Evolutionary conservation across 192 early-diverging fungal genomes (phyloP).

Genomic region (Podila epicladia): DNA sequence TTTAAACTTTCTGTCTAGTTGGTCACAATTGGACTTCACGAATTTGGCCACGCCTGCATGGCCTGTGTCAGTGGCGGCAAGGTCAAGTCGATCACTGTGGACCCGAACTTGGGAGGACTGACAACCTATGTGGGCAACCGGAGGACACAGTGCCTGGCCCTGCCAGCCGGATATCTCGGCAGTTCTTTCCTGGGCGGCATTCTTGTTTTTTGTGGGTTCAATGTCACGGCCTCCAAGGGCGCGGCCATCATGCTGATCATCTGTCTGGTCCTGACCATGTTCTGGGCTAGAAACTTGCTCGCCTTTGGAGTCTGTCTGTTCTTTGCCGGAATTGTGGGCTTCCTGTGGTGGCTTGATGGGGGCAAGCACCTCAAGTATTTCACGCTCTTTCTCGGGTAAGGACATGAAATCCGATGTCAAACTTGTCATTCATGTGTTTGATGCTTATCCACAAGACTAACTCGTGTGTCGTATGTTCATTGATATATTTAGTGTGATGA

Average conservation of each 20-base stretch:
- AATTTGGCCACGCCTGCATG: slow-evolving; percentile 93
- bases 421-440: background rate
- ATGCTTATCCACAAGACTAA: background rate
- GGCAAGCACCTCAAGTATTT: slow-evolving; percentile 87
- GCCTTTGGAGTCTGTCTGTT: slow-evolving; percentile 82
- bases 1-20: slow-evolving; percentile 57
- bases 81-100: slow-evolving; percentile 88
- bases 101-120: slow-evolving; percentile 93
- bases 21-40: slow-evolving; percentile 92
- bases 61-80: slow-evolving; percentile 89
- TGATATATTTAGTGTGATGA: slow-evolving; percentile 79
- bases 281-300: slow-evolving; percentile 92
- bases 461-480: background rate
- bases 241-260: slow-evolving; percentile 88
- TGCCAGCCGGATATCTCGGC: slow-evolving; percentile 93
- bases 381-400: slow-evolving; percentile 91
- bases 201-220: slow-evolving; percentile 94
- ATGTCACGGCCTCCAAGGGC: slow-evolving; percentile 86
- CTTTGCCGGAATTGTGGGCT: slow-evolving; percentile 83
- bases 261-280: slow-evolving; percentile 82
- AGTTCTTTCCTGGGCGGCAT: slow-evolving; percentile 90
- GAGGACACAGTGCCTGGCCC: slow-evolving; percentile 80
- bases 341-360: slow-evolving; percentile 85
- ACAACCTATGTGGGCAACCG: slow-evolving; percentile 62
- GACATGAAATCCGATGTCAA: background rate